Evolutionary conservation across 352 stramenopile genomes (phyloP).

Genomic region (Pythium biforme): DNA sequence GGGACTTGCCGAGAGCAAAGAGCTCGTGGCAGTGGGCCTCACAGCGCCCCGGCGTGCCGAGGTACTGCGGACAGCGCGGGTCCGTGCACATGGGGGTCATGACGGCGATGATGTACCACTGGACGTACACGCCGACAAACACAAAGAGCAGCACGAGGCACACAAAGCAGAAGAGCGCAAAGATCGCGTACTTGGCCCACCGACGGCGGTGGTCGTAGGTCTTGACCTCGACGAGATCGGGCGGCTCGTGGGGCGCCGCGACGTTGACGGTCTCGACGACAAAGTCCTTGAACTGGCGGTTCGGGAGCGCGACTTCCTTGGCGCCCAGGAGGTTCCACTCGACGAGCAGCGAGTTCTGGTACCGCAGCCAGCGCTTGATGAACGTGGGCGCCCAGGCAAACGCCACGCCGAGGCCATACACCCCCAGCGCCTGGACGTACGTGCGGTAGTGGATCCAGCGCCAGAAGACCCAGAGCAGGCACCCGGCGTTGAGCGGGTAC

Average conservation of each 20-base stretch:
- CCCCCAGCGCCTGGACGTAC: conserved; percentile 49
- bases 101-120: conserved; percentile 71
- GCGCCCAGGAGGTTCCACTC: conserved; percentile 62
- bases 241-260: conserved; percentile 44
- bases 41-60: conserved; percentile 33
- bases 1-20: conserved; percentile 43
- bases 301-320: conserved; percentile 46
- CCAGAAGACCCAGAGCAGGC: conserved; percentile 53
- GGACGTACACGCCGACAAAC: conserved; percentile 57
- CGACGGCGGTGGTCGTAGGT: conserved; percentile 50
- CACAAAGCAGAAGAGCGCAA: conserved; percentile 45
- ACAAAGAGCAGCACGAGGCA: conserved; percentile 54
- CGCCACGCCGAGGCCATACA: conserved; percentile 49
- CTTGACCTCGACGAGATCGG: conserved; percentile 61
- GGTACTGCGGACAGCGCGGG: conserved; percentile 45
- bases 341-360: conserved; percentile 63
- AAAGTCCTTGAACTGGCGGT: conserved; percentile 53
- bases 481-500: conserved; percentile 43
- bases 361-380: conserved; percentile 57
- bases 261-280: conserved; percentile 65
- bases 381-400: conserved; percentile 58
- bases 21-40: conserved; percentile 48
- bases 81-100: conserved; percentile 68
- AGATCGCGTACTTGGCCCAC: conserved; percentile 60
- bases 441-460: conserved; percentile 55